Conservation (phyloP, 148 eudicot species). For the Fagopyrum homotropicum region DNA sequence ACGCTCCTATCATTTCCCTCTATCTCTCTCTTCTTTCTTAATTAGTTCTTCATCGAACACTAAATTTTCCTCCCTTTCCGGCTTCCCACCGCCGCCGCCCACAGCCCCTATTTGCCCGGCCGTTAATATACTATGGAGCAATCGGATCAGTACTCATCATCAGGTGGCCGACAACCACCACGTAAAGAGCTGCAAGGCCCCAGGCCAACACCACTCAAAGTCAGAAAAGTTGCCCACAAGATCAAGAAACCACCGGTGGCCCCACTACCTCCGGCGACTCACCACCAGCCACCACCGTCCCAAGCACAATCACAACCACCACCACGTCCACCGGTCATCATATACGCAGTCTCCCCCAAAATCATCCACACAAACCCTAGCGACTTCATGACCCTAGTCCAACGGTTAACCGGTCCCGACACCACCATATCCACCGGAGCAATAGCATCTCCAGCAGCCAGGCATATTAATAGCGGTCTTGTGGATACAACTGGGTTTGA, state of each 20-base stretch:
- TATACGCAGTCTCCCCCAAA: slow-evolving; percentile 83
- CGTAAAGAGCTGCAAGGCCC: slow-evolving; percentile 72
- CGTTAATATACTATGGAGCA: neutral
- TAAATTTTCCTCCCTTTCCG: neutral
- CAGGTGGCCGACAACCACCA: neutral
- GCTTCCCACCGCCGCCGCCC: neutral
- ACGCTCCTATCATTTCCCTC: neutral
- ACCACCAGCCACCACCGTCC: slow-evolving; percentile 16
- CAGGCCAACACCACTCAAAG: slow-evolving; percentile 64
- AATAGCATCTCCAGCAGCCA: neutral
- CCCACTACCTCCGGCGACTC: slow-evolving; percentile 28
- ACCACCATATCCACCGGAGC: slow-evolving; percentile 14
- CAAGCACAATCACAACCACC: slow-evolving; percentile 26
- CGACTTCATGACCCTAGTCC: slow-evolving; percentile 87
- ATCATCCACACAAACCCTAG: slow-evolving; percentile 75
- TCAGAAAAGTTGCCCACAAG: slow-evolving; percentile 70
- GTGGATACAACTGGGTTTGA: neutral
- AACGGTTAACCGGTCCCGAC: slow-evolving; percentile 63
- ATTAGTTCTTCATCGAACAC: neutral
- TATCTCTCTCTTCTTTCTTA: neutral
- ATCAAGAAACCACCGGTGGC: slow-evolving; percentile 66
- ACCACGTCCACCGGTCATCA: slow-evolving; percentile 65
- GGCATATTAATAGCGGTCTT: neutral
- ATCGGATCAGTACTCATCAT: neutral
- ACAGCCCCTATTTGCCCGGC: neutral